Evolutionary conservation across 1,284 basidiomycete genomes (phyloP), one percentile per base, ranked within the genome.

Genomic region (Thecaphora frezii): DNA sequence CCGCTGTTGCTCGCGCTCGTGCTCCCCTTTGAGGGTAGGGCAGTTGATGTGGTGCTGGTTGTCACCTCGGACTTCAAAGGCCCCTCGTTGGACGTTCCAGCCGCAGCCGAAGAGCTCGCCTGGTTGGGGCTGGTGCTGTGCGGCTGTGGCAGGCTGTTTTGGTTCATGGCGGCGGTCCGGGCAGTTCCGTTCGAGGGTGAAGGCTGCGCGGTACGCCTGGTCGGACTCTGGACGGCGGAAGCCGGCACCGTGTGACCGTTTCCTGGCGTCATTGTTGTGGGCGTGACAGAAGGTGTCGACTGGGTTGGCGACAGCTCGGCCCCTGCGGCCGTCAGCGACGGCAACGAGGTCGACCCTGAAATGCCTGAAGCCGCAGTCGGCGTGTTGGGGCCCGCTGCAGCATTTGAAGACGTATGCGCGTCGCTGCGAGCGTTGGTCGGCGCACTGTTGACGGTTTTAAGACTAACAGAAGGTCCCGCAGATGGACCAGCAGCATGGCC

Each of bases 231-330:
- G 33, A 36, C 13, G 33, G 33, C 8, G 8, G 33, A 9, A 14
- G 33, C 33, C 12, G 33, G 18, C 12, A 16, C 12, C 13, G 12
- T 16, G 33, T 36, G 16, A 14, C 8, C 33, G 33, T 36, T 9
- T 12, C 12, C 33, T 12, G 24, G n/a, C 4, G 8, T 21, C 14
- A 9, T 28, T 36, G 44, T 45, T 9, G 58, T 66, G 5, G 58
- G 56, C 2, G 59, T 56, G 13, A 48, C 55, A 2, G 59, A 51
- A 3, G 51, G 59, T 18, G 56, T 56, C 7, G 53, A 44, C 39
- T 62, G 64, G 1, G 64, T 66, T 7, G 64, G 64, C 36, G 64
- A 66, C 23, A 62, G 21, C 19, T 62, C 59, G 18, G 43, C 47
- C 2, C 53, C 44, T 8, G 24, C 42, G n/a, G 33, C 12, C 12